Evolutionary conservation across 2,329 filamentous ascomycete species (phyloP).

Genomic region (Ophiosphaerella korrae): DNA sequence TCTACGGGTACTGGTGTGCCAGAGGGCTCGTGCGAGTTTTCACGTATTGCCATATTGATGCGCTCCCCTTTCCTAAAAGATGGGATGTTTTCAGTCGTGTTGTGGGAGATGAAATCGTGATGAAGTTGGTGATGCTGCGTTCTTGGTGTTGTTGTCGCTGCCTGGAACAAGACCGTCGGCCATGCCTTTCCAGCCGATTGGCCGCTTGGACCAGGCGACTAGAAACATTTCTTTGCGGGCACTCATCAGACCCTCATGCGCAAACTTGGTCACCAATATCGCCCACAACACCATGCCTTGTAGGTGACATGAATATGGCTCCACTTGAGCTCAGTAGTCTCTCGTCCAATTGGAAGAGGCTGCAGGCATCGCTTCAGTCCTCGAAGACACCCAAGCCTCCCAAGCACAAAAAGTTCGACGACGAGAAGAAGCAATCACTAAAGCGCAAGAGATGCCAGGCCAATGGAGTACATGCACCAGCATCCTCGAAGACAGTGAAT

Average conservation of each 20-base stretch:
- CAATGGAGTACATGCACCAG: constrained; percentile 24
- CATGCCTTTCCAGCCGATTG: constrained; percentile 13
- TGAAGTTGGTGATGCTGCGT: constrained; percentile 24
- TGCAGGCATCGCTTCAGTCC: constrained; percentile 63
- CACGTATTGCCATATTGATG: constrained; percentile 59
- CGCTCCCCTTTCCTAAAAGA: constrained; percentile 10
- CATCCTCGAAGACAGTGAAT: constrained; percentile 36
- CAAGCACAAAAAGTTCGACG: constrained; percentile 30
- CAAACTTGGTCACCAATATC: constrained; percentile 14
- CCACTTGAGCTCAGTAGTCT: constrained; percentile 49
- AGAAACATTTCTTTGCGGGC: constrained; percentile 28
- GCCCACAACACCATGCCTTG: constrained; percentile 25
- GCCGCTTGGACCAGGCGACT: constrained; percentile 15
- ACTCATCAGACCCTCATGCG: constrained; percentile 17
- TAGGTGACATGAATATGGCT: constrained; percentile 40
- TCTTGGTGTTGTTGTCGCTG: constrained; percentile 36
- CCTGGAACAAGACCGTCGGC: constrained; percentile 6
- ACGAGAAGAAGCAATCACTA: constrained; percentile 28
- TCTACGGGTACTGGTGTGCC: constrained; percentile 66
- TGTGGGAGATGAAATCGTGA: constrained; percentile 39
- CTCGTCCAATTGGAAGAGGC: constrained; percentile 75
- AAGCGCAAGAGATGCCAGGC: constrained; percentile 42
- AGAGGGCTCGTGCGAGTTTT: constrained; percentile 58
- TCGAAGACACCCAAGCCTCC: constrained; percentile 39
- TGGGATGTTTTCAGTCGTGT: constrained; percentile 27